Percentiles rank a stretch among this genome's conserved stretches.
Conservation (phyloP, 1,284 basidiomycete species). For the Ustilago sp. region DNA sequence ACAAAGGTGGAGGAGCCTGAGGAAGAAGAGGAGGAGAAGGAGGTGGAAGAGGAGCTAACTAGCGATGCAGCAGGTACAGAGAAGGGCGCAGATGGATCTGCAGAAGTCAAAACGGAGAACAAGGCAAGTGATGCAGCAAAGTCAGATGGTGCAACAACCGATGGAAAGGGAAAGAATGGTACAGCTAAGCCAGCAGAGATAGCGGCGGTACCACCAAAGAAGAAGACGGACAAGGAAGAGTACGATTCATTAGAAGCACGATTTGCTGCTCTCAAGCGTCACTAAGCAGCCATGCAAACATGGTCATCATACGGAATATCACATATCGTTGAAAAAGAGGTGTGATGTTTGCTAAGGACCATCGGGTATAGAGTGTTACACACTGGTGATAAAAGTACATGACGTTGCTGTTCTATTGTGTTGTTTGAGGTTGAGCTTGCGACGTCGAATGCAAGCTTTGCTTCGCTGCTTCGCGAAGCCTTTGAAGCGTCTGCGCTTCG, state of each 20-base stretch:
- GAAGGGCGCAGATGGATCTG: background rate
- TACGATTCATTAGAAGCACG: slow-evolving; percentile 47
- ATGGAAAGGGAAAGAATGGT: slow-evolving; percentile 16
- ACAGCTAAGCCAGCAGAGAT: slow-evolving; percentile 9
- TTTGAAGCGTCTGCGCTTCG: slow-evolving; percentile 30
- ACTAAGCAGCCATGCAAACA: background rate
- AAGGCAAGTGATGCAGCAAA: slow-evolving; percentile 15
- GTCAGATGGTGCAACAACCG: slow-evolving; percentile 14
- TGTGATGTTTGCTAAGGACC: background rate
- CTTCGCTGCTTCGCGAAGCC: slow-evolving; percentile 26
- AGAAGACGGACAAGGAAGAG: slow-evolving; percentile 39
- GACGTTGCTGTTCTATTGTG: slow-evolving; percentile 9
- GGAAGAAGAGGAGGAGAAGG: slow-evolving; percentile 7
- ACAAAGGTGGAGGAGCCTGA: slow-evolving; percentile 20
- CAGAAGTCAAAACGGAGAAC: slow-evolving; percentile 1
- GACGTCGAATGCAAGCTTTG: slow-evolving; percentile 8
- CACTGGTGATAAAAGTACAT: slow-evolving; percentile 21
- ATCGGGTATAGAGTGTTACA: slow-evolving; percentile 15
- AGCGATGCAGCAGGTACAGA: background rate
- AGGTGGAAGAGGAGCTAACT: background rate
- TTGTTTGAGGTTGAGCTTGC: slow-evolving; percentile 18
- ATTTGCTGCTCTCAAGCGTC: slow-evolving; percentile 54
- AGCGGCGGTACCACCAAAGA: slow-evolving; percentile 27
- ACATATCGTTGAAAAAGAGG: background rate
- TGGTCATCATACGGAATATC: background rate